Evolutionary conservation across 1,284 basidiomycete genomes (phyloP), one percentile per base, ranked within the genome.

Genomic region (Moniliella sp.): DNA sequence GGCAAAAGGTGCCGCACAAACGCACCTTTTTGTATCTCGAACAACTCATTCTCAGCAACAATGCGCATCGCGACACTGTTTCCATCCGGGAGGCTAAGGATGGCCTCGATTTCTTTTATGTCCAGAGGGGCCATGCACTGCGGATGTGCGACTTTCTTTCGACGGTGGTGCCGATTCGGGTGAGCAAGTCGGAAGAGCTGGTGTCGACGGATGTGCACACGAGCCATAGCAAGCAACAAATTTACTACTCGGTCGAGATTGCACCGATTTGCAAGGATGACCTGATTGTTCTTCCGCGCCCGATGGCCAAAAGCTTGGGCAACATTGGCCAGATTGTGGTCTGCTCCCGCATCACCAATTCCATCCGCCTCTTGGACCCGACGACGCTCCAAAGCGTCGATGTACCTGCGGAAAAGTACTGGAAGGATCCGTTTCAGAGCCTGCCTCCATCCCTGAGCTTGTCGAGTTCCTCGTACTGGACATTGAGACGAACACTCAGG

Each of bases 201-300:
- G 72, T 97, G 32, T 88, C 83, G 11, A 70, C 76, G 28, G 88
- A 97, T 59, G 84, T 79, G 1, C 88, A 97, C 62, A 74, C 76
- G 25, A 74, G 73, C 44, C 91, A 83, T 1, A 78, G 84, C 25
- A 94, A 83, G 65, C 93, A 82, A 70, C 94, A 93, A 64, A 86
- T 82, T 63, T 86, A 84, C 3, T 97, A 86, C 68, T 91, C 83
- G 12, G 80, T 94, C 48, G 88, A 97, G 64, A 91, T 97, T 49
- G 74, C 78, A 4, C 84, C 88, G 0, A 73, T 97, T 40, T 97
- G 88, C 67, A 94, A 94, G 63, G 88, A 97, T 60, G 88, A 97
- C 61, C 72, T 97, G 23, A 78, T 94, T 19, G 84, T 79, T 59
- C 67, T 97, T 25, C 82, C 86, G 2, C 64, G 66, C 13, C 78